A percentile compares a stretch with the other conserved stretches of the same genome.
These are phyloP conservation scores for Jimgerdemannia lactiflua DNA, from an alignment of 192 early-diverging fungal species.

Conservation along the genomic window DNA sequence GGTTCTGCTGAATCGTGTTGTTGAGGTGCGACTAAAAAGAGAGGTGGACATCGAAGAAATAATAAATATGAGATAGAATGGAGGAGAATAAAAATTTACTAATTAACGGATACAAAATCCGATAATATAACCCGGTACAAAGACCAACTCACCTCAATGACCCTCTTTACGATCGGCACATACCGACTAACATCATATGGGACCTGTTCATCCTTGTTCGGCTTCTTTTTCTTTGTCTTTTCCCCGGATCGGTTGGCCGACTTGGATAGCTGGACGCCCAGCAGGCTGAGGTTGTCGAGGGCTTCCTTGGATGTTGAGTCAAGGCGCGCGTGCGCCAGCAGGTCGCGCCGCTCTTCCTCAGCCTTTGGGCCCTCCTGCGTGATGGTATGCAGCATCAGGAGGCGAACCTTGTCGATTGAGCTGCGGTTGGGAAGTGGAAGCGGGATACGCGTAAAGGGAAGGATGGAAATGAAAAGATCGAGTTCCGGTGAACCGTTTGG, in stretches of 20 bases:
- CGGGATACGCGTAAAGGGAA: background rate
- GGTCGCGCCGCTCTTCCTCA: constrained; percentile 69
- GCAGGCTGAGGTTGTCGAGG: constrained; percentile 65
- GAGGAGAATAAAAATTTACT: background rate
- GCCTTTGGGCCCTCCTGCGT: constrained; percentile 69
- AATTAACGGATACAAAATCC: no score
- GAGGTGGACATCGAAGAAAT: background rate
- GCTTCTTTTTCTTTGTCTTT: constrained; percentile 45
- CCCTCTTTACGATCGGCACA: constrained; percentile 65
- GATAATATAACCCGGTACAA: no score
- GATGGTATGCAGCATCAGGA: constrained; percentile 82
- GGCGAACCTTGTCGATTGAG: constrained; percentile 67
- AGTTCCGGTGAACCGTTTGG: background rate
- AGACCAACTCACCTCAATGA: constrained; percentile 33
- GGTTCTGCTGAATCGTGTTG: constrained; percentile 2
- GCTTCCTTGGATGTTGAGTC: constrained; percentile 69
- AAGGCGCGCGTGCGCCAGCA: constrained; percentile 69
- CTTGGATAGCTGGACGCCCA: constrained; percentile 61
- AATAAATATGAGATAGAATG: background rate
- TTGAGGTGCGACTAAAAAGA: background rate
- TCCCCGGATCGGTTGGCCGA: constrained; percentile 39
- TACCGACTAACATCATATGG: constrained; percentile 73
- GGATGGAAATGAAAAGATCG: background rate
- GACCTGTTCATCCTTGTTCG: constrained; percentile 49
- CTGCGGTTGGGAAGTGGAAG: constrained; percentile 1